Percentiles rank a stretch among this genome's conserved stretches.
Conservation (phyloP, 2,329 filamentous ascomycete genomes). For the Penicillium decumbens region DNA sequence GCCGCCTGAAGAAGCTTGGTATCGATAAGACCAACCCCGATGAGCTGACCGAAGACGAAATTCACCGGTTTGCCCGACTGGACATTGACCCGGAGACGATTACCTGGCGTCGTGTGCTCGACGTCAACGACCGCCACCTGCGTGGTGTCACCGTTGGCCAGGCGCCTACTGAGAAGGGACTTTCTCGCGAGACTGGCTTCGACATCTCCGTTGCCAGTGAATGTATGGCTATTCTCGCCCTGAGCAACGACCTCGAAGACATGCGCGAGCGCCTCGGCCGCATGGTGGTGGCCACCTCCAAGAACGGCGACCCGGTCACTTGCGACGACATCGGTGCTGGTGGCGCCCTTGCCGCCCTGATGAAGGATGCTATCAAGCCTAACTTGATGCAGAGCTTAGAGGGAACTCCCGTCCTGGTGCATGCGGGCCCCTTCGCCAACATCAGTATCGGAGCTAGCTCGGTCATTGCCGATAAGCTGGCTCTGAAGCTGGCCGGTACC, state of each 20-base stretch:
- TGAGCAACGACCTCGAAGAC: slow-evolving; percentile 80
- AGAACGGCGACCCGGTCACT: slow-evolving; percentile 80
- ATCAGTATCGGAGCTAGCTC: slow-evolving; percentile 97
- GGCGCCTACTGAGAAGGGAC: slow-evolving; percentile 84
- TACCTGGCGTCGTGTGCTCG: slow-evolving; percentile 91
- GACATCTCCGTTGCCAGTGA: slow-evolving; percentile 97
- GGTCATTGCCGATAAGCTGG: slow-evolving; percentile 89
- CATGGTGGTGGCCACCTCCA: slow-evolving; percentile 92
- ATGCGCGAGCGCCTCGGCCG: slow-evolving; percentile 89
- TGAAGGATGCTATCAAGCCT: slow-evolving; percentile 98
- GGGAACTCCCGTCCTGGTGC: slow-evolving; percentile 94
- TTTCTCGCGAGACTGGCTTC: slow-evolving; percentile 83
- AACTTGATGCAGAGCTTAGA: slow-evolving; percentile 98
- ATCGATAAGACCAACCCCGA: slow-evolving; percentile 93
- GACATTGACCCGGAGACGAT: slow-evolving; percentile 97
- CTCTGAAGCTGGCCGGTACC: slow-evolving; percentile 90
- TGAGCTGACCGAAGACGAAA: slow-evolving; percentile 84
- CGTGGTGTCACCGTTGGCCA: slow-evolving; percentile 84
- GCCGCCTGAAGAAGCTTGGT: slow-evolving; percentile 87
- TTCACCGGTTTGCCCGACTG: slow-evolving; percentile 78
- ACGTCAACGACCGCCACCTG: slow-evolving; percentile 94
- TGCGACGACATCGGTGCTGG: slow-evolving; percentile 93
- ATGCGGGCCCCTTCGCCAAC: slow-evolving; percentile 96
- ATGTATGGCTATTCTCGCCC: slow-evolving; percentile 95
- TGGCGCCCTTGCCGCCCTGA: slow-evolving; percentile 85